Evolutionary conservation across 768 basidiomycete species (phyloP).

Genomic region (Leucocoprinus birnbaumii): DNA sequence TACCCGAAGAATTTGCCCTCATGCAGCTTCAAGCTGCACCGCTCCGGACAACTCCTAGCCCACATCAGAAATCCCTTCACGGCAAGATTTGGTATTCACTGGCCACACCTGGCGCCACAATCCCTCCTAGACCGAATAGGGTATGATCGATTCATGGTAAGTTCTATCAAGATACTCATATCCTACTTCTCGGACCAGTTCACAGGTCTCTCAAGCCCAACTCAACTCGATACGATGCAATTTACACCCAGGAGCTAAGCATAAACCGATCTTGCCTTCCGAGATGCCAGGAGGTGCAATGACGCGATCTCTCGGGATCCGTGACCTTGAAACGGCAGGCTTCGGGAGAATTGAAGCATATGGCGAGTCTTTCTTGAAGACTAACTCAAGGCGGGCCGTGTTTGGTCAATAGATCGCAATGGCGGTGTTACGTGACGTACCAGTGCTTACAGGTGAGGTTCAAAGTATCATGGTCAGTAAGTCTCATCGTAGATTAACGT

Average conservation of each 20-base stretch:
- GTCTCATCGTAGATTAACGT: not conserved
- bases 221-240: not conserved
- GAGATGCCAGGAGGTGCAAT: too few species aligned
- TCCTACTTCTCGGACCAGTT: conserved; percentile 25
- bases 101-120: not conserved
- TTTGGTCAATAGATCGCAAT: not conserved
- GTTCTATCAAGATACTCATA: not conserved
- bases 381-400: not conserved
- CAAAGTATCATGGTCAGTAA: not conserved
- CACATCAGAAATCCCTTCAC: too few species aligned
- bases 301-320: not conserved
- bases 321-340: not conserved
- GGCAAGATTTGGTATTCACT: too few species aligned
- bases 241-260: not conserved
- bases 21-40: too few species aligned
- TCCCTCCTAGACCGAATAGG: too few species aligned
- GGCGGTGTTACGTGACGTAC: not conserved
- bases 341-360: conserved; percentile 1
- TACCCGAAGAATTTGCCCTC: too few species aligned
- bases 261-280: too few species aligned
- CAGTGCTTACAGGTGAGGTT: not conserved
- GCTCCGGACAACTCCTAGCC: too few species aligned
- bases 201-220: not conserved
- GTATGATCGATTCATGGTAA: not conserved
- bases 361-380: not conserved